These are phyloP conservation scores for Didymella segeticola DNA, from an alignment of 2,329 filamentous ascomycete species.

Conservation along the genomic window DNA sequence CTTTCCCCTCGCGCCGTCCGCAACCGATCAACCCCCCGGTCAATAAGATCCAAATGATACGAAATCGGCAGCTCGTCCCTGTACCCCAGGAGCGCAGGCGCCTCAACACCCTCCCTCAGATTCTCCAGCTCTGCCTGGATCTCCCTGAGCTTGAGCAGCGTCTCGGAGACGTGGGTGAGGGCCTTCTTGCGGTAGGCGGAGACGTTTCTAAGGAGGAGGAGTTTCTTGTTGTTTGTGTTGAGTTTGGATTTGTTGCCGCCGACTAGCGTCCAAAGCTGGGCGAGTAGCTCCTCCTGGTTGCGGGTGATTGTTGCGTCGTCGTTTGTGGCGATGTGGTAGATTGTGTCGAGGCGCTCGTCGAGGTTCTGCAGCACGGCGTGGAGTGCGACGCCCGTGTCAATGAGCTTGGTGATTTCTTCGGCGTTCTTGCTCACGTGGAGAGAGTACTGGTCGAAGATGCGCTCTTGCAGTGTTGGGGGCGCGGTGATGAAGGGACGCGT, in stretches of 20 bases:
- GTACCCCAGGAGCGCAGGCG: conserved; percentile 66
- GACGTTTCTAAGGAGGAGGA: conserved; percentile 71
- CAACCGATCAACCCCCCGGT: conserved; percentile 74
- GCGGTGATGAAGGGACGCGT: conserved; percentile 64
- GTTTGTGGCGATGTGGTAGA: conserved; percentile 71
- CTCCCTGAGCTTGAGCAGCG: conserved; percentile 74
- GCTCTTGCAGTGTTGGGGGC: conserved; percentile 47
- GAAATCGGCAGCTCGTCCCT: conserved; percentile 66
- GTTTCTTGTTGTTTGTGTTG: conserved; percentile 67
- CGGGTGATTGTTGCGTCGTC: conserved; percentile 66
- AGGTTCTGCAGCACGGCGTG: conserved; percentile 70
- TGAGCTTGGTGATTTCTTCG: conserved; percentile 71
- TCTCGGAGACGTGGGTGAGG: conserved; percentile 70
- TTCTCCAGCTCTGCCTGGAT: conserved; percentile 76
- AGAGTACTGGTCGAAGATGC: conserved; percentile 76
- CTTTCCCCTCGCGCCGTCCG: conserved; percentile 68
- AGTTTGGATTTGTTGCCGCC: conserved; percentile 71
- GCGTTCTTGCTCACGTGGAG: conserved; percentile 74
- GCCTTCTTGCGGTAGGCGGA: conserved; percentile 69
- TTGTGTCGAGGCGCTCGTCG: conserved; percentile 72
- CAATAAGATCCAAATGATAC: conserved; percentile 78
- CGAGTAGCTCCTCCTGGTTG: conserved; percentile 70
- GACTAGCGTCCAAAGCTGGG: conserved; percentile 74
- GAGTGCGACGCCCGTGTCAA: conserved; percentile 73
- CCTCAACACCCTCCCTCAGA: conserved; percentile 72